A percentile compares a stretch with the other conserved stretches of the same genome.
Conservation (phyloP, 495 filamentous ascomycete genomes). For the Halenospora varia region DNA sequence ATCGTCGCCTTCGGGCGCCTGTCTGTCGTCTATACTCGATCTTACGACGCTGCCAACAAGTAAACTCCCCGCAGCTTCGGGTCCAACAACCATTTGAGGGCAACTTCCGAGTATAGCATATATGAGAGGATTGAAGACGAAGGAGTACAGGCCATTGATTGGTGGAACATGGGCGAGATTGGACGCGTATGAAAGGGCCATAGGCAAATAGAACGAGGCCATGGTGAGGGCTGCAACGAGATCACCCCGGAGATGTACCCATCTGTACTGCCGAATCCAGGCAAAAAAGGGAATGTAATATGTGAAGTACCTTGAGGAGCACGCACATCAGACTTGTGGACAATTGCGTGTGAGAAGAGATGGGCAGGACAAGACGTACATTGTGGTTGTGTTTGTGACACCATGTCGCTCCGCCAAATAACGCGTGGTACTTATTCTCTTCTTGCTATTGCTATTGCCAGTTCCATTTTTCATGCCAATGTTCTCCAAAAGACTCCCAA, state of each 20-base stretch:
- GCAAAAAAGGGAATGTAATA: conserved; percentile 92
- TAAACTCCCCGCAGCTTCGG: conserved; percentile 90
- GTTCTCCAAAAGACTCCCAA: conserved; percentile 10
- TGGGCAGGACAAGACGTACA: conserved; percentile 50
- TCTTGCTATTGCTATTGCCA: conserved; percentile 39
- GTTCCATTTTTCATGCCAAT: conserved; percentile 15
- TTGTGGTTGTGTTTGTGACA: conserved; percentile 48
- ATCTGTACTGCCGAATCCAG: conserved; percentile 83
- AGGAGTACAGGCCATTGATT: conserved; percentile 93
- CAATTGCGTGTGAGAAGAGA: too few species aligned
- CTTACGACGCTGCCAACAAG: conserved; percentile 85
- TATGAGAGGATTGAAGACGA: conserved; percentile 82
- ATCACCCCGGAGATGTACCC: conserved; percentile 79
- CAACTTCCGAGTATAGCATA: conserved; percentile 91
- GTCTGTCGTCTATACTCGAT: conserved; percentile 64
- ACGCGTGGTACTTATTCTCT: conserved; percentile 60
- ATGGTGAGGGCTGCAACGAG: conserved; percentile 83
- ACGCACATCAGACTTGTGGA: too few species aligned
- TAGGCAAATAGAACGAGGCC: conserved; percentile 95
- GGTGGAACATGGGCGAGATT: conserved; percentile 93
- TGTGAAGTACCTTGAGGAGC: conserved; percentile 74
- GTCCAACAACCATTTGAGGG: conserved; percentile 90
- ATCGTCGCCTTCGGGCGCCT: conserved; percentile 66
- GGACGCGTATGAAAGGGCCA: conserved; percentile 89
- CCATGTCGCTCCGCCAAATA: conserved; percentile 58